phyloP scores from a whole-genome alignment of 2,329 filamentous ascomycete genomes.

The Leptographium procerum region DNA sequence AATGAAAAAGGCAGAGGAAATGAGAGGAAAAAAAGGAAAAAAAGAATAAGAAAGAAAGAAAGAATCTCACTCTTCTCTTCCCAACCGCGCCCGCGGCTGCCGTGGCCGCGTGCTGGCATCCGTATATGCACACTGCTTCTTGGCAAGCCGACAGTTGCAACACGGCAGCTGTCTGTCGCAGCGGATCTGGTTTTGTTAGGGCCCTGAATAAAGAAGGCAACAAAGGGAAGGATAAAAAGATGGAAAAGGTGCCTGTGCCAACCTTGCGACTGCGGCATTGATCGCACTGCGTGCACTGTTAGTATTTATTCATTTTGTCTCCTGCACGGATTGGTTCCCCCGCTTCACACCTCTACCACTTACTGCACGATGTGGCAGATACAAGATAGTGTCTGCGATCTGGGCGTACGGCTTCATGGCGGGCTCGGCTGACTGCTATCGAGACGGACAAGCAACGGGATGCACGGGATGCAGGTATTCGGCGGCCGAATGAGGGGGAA shows the following conservation, averaged over 20 bases:
- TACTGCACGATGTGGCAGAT: constrained; percentile 1
- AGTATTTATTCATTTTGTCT: too few relatives aligned
- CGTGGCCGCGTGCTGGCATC: neutral
- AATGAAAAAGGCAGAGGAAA: neutral
- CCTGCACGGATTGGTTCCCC: too few relatives aligned
- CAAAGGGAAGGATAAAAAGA: neutral
- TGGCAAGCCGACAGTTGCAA: constrained; percentile 1
- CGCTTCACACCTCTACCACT: neutral
- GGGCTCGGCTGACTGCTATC: neutral
- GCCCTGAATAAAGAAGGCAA: neutral
- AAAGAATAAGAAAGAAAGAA: neutral
- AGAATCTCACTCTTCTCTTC: neutral
- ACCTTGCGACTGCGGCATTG: constrained; percentile 5
- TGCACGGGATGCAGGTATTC: too few relatives aligned
- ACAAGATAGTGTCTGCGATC: neutral
- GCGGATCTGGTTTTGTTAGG: neutral
- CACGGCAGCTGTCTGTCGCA: constrained; percentile 4
- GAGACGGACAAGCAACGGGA: neutral
- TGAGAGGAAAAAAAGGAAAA: neutral
- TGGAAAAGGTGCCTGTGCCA: neutral
- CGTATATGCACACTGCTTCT: neutral
- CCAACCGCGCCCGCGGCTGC: neutral
- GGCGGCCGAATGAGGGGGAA: neutral
- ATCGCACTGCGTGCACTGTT: neutral
- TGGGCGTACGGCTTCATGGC: neutral